Base-by-base conservation (phyloP, 768 basidiomycete genomes). In the Rhizopogon roseolus region DNA sequence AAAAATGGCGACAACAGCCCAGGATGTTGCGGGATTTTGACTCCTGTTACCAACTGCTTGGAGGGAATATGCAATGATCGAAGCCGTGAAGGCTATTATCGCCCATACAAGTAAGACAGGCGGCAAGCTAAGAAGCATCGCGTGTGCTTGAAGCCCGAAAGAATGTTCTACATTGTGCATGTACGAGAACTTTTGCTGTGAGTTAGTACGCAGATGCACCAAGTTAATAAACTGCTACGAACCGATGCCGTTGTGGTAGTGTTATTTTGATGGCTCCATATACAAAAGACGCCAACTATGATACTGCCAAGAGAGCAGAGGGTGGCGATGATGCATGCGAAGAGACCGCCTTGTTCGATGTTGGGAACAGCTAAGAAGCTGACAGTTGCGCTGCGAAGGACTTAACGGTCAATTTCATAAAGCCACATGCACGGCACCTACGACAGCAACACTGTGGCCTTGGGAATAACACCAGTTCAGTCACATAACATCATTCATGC, bases 381-480 rank as follows among this genome's bases (percentile, higher is more conserved):
- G 7, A 81, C 74, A 0, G 80, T 82, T 6, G 80, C 80, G 19
- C 80, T 79, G 57, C 19, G 19, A 19, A 6, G 54, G 48, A 43
- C 6, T 16, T 53, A 40, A 29, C 11, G 45, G 19, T 22, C 19
- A 25, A 32, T 6, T 16, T 25, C 32, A 16, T 13, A 11, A 36
- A 36, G 13, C 10, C 5, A 34, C 8, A 34, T 3, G 46, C 2
- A 5, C 34, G 42, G 19, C 38, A 69, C 77, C 50, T 57, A 79
- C 79, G 79, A 79, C 49, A 81, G 74, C 17, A 81, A 63, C 29
- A 82, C 79, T 8, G 80, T 81, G 9, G 79, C 73, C 79, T 82
- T 46, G 39, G 17, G 22, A 38, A 5, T n/a, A 17, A 36, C 22
- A 39, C 34, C 10, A 50, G 41, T 10, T 19, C 29, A 42, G 16